Percentiles rank a stretch among this genome's conserved stretches.
These are phyloP conservation scores for Penicillium bovifimosum DNA, from an alignment of 495 filamentous ascomycete genomes.

Conservation along the genomic window DNA sequence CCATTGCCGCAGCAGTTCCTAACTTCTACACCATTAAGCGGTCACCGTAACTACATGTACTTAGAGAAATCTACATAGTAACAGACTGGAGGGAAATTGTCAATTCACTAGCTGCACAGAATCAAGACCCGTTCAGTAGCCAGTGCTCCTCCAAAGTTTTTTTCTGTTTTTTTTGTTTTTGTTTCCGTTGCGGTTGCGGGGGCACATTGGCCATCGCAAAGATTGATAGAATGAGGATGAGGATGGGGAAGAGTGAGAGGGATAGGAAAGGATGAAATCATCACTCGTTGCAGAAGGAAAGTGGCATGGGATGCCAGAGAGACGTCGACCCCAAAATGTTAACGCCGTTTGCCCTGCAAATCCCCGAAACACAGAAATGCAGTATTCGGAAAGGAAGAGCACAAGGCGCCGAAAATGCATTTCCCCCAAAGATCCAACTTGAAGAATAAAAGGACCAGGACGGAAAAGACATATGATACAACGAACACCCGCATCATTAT, in stretches of 20 bases:
- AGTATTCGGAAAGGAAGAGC: constrained; percentile 7
- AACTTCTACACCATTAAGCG: too few relatives aligned
- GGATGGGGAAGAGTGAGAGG: background rate
- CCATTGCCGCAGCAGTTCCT: constrained; percentile 10
- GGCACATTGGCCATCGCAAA: background rate
- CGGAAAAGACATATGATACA: constrained; percentile 32
- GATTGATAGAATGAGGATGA: background rate
- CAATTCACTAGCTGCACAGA: constrained; percentile 26
- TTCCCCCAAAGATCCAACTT: constrained; percentile 14
- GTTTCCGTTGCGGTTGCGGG: background rate
- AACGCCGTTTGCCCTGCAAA: constrained; percentile 21
- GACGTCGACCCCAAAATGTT: constrained; percentile 4
- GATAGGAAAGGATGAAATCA: background rate
- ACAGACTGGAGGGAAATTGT: constrained; percentile 24
- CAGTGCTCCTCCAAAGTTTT: constrained; percentile 28
- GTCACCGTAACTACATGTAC: background rate
- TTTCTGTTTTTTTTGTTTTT: constrained; percentile 15
- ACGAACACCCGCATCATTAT: constrained; percentile 23
- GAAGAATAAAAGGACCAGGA: constrained; percentile 4
- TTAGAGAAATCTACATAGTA: background rate
- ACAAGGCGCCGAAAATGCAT: constrained; percentile 21
- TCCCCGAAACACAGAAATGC: constrained; percentile 5
- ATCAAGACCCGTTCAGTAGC: constrained; percentile 15
- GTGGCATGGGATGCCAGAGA: constrained; percentile 17
- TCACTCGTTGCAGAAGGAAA: constrained; percentile 6